Evolutionary conservation across 2,329 filamentous ascomycete genomes (phyloP), one percentile per base, ranked within the genome.

Genomic region (Penicillium sp.): DNA sequence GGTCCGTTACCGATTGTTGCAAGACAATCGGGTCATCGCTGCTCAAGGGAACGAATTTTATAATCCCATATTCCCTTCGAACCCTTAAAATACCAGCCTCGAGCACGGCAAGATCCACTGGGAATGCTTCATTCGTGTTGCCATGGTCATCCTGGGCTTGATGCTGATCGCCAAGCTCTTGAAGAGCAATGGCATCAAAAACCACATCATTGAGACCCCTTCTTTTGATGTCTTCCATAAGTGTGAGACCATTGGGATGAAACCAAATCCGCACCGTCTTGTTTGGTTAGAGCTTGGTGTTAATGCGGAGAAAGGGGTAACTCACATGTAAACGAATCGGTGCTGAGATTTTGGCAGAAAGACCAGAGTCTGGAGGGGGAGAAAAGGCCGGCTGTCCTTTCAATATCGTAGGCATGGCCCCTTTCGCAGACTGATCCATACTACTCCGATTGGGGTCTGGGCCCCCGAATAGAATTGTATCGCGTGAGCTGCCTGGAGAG

Each of bases 181-280:
- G 22, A 25, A 46, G 44, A 29, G 22, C 11, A 29, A 46, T 14
- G 22, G 30, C 36, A 19, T 46, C 37, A 39, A 46, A 14, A 35
- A 46, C 36, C 7, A 40, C 14, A 34, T 46, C 36, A 0, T 40
- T 10, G 12, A 46, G 44, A 12, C 44, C 44, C n/a, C 14, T 35
- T 28, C n/a, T 46, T 28, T 46, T 46, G 19, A 46, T 40, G 14
- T 46, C 43, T 31, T 46, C 35, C 18, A 31, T 46, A 27, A 18
- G 4, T 18, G 9, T 1, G 10, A 19, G 5, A 6, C 11, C 22
- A 22, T 14, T 40, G 7, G 4, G 14, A 40, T n/a, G 3, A 46
- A 46, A 29, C 29, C n/a, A 46, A 46, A 46, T 5, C 8, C 36
- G 36, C 8, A 46, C 22, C 3, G 44, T 46, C 44, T 46, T 28